Evolutionary conservation across 2,329 filamentous ascomycete genomes (phyloP).

Genomic region (Byssoonygena ceratinophila): DNA sequence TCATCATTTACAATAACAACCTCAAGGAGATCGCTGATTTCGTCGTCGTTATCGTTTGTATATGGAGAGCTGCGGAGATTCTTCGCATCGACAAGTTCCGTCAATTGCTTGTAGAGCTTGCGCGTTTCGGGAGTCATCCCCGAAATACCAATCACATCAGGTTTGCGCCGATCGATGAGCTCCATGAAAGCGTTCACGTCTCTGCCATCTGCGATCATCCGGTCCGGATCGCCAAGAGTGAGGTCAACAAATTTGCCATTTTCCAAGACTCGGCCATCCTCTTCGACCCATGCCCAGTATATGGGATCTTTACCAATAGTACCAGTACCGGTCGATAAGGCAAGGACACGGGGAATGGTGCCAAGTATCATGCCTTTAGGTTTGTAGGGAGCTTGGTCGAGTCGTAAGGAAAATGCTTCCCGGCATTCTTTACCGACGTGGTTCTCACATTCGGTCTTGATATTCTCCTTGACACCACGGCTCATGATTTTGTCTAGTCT

Average conservation of each 20-base stretch:
- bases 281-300: conserved; percentile 85
- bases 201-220: conserved; percentile 54
- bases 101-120: conserved; percentile 69
- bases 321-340: conserved; percentile 76
- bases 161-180: conserved; percentile 65
- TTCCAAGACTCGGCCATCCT: conserved; percentile 79
- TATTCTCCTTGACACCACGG: conserved; percentile 86
- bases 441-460: conserved; percentile 89
- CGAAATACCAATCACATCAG: conserved; percentile 81
- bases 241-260: conserved; percentile 80
- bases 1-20: conserved; percentile 92
- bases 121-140: conserved; percentile 82
- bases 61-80: conserved; percentile 71
- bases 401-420: conserved; percentile 75
- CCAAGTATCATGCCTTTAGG: conserved; percentile 85
- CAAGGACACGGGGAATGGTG: conserved; percentile 74
- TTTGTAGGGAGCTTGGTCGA: conserved; percentile 94
- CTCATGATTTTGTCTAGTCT: conserved; percentile 77
- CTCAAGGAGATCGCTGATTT: conserved; percentile 68
- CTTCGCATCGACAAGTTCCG: conserved; percentile 66
- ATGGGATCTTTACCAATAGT: conserved; percentile 65
- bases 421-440: conserved; percentile 79
- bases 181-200: conserved; percentile 64
- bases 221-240: conserved; percentile 53
- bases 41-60: conserved; percentile 68